A percentile compares a stretch with the other conserved stretches of the same genome.
Evolutionary conservation across 495 filamentous ascomycete genomes (phyloP).

Genomic region (Pyrenopolyporus hunteri): DNA sequence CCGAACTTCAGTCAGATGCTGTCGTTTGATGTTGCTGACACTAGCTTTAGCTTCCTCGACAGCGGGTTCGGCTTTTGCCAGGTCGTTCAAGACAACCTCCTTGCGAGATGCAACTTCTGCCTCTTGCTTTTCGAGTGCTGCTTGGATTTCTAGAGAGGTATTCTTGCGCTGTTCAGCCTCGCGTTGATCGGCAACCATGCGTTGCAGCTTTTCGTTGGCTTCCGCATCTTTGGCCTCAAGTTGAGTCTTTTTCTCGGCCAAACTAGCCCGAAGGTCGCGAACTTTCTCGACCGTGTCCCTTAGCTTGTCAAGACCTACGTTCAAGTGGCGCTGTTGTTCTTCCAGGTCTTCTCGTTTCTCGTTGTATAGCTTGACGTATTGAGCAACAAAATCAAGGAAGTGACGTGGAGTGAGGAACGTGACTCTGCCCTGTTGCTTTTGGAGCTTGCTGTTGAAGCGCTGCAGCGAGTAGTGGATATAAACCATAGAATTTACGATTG

Average conservation of each 20-base stretch:
- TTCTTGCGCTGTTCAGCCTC: conserved; percentile 92
- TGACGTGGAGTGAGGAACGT: conserved; percentile 96
- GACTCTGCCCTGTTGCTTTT: conserved; percentile 86
- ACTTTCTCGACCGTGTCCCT: conserved; percentile 98
- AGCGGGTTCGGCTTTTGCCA: conserved; percentile 91
- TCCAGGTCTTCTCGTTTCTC: conserved; percentile 98
- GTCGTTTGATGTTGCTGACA: conserved; percentile 96
- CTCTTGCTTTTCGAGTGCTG: conserved; percentile 86
- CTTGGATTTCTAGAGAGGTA: conserved; percentile 85
- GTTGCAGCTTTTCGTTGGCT: conserved; percentile 94
- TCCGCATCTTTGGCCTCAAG: conserved; percentile 92
- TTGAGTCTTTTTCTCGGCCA: conserved; percentile 92
- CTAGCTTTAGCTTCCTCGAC: conserved; percentile 91
- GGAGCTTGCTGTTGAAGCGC: conserved; percentile 83
- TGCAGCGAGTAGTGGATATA: conserved; percentile 96
- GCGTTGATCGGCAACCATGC: conserved; percentile 95
- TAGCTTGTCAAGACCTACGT: conserved; percentile 97
- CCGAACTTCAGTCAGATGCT: conserved; percentile 95
- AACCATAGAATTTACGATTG: conserved; percentile 96
- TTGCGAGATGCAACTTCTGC: conserved; percentile 81
- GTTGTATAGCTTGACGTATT: conserved; percentile 96
- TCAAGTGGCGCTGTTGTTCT: conserved; percentile 96
- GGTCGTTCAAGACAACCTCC: conserved; percentile 84
- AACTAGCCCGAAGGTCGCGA: conserved; percentile 82
- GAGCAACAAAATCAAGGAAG: conserved; percentile 97